Evolutionary conservation across 2,329 filamentous ascomycete species (phyloP).

Genomic region (Fusarium pilosicola): DNA sequence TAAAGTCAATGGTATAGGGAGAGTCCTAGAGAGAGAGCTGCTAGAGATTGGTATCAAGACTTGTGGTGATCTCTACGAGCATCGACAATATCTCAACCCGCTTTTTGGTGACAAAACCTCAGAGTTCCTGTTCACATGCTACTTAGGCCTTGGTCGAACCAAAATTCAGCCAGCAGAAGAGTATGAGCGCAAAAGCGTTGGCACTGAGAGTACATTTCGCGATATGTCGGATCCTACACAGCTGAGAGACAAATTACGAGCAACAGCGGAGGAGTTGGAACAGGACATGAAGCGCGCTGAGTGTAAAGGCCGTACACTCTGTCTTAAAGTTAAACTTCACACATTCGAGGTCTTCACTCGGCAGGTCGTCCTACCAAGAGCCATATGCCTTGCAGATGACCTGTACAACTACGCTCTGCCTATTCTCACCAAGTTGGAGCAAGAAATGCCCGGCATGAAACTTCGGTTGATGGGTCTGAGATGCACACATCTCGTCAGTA

Average conservation of each 20-base stretch:
- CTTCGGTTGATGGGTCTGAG: conserved; percentile 88
- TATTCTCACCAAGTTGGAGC: conserved; percentile 84
- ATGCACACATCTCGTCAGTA: conserved; percentile 87
- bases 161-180: conserved; percentile 87
- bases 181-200: conserved; percentile 91
- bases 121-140: conserved; percentile 84
- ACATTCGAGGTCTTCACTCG: conserved; percentile 92
- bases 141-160: conserved; percentile 88
- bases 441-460: conserved; percentile 82
- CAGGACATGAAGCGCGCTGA: conserved; percentile 82
- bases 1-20: conserved; percentile 94
- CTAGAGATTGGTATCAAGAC: conserved; percentile 87
- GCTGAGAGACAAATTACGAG: conserved; percentile 80
- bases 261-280: conserved; percentile 85
- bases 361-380: conserved; percentile 78
- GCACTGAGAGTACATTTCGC: conserved; percentile 90
- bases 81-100: conserved; percentile 76
- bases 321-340: conserved; percentile 92
- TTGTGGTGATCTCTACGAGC: conserved; percentile 85
- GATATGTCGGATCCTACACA: conserved; percentile 77
- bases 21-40: conserved; percentile 91
- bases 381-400: conserved; percentile 79
- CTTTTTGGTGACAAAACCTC: conserved; percentile 94
- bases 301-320: conserved; percentile 90
- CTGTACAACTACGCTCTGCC: conserved; percentile 84